Base-by-base conservation (phyloP, 495 filamentous ascomycete genomes). In the Baudoinia panamericana region DNA sequence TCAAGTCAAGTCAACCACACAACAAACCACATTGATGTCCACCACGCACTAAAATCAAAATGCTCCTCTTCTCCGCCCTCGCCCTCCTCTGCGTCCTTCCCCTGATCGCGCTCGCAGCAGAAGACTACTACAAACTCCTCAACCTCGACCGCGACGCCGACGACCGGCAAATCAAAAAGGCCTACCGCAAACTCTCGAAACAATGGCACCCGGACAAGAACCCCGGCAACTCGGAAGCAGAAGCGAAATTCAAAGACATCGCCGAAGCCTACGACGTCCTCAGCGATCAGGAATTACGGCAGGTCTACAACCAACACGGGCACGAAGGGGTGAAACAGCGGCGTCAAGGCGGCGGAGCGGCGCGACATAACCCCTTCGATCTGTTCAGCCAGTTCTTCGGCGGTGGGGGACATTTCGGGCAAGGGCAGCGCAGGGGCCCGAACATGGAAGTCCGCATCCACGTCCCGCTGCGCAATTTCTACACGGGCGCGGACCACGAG, bases 131-230 rank as follows among this genome's bases (percentile, higher is more conserved):
- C 59, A 92, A 93, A 71, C 68, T 92, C 30, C 73, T 97, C 23
- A 84, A 81, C 34, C 58, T 97, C 53, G 70, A 81, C 55, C 85
- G 79, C 56, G 67, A 74, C 16, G 88, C 90, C 3, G 81, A 74
- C 11, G 88, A 94, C 34, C 75, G 74, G 51, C 84, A 96, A 55
- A 86, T 97, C 63, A 99, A 96, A 63, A 76, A 80, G n/a, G 92
- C 90, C 24, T 99, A 99, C 61, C 75, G 85, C 35, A 80, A 73
- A 34, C 65, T 96, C 4, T 90, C 82, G 69, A 95, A 95, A 63
- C 93, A 93, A 63, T 94, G 71, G 60, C 90, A 99, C 54, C 90
- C 90, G 0, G 90, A 99, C 58, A 99, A 99, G 72, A 99, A 99
- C 49, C 90, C 90, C 29, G 76, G 73, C 48, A 80, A 96, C 61